Evolutionary conservation across 73 alveolate species (phyloP), one percentile per base, ranked within the genome.

Genomic region (Paramecium octaurelia): DNA sequence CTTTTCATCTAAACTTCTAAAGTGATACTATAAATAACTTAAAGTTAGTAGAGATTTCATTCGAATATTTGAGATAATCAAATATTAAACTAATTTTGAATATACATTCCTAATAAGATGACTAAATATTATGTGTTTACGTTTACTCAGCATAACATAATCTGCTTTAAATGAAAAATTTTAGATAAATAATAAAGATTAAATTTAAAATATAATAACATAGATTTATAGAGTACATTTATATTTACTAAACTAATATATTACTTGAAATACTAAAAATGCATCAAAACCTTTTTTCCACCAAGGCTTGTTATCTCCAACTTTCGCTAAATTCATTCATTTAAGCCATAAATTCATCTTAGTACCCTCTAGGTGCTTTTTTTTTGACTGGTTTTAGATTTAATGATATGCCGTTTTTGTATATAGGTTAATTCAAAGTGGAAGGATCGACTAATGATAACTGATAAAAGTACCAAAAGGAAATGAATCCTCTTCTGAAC

Each of bases 301-400:
- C 71, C 2, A 80, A n/a, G 6, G 91, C 91, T 46, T 80, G 31
- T 46, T 80, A 46, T 46, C 91, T 80, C 91, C 91, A 80, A 46
- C 91, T 80, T 10, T 80, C 71, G 11, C 91, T 80, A 24, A 80
- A 80, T 46, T 80, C 91, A 44, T 80, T 80, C 43, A 80, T 44
- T 29, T 80, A 14, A 10, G 91, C 70, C 91, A 80, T 80, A 46
- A 80, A 80, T 48, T 80, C 91, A 80, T 80, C 91, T 46, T 80
- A 80, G 23, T 80, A 80, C 6, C 91, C 91, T 48, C n/a, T 43
- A 20, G 91, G 91, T 18, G 91, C 91, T 23, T 80, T 80, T 9
- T 20, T 21, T 43, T 80, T 80, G 6, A 80, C n/a, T 24, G 91
- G 91, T 4, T 80, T 80, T 8, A 80, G 75, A 48, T 80, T 80